Evolutionary conservation across 2,329 filamentous ascomycete species (phyloP).

Genomic region (Escovopsis sp.): DNA sequence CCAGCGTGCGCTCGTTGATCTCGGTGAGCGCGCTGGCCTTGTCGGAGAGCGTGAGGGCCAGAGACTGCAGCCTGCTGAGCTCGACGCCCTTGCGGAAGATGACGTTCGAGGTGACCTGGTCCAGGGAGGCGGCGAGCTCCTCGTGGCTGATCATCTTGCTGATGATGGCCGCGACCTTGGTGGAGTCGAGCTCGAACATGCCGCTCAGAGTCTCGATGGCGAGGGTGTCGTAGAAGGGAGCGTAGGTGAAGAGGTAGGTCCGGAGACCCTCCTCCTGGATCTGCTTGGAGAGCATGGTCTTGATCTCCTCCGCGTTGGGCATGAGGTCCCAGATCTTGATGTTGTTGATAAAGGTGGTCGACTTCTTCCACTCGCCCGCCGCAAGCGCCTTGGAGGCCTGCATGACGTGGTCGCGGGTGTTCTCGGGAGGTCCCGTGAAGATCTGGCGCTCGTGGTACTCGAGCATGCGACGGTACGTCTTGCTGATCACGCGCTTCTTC

Average conservation of each 20-base stretch:
- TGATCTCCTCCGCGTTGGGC: slow-evolving; percentile 83
- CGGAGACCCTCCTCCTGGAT: slow-evolving; percentile 97
- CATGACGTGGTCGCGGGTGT: slow-evolving; percentile 98
- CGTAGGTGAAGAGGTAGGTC: slow-evolving; percentile 98
- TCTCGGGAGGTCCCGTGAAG: slow-evolving; percentile 95
- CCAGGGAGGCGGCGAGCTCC: slow-evolving; percentile 86
- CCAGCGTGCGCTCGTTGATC: slow-evolving; percentile 90
- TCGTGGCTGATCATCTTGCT: slow-evolving; percentile 99
- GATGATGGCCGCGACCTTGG: slow-evolving; percentile 88
- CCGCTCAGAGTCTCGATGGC: slow-evolving; percentile 67
- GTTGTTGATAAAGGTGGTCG: slow-evolving; percentile 80
- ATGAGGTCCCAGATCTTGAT: slow-evolving; percentile 99
- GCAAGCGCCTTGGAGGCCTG: slow-evolving; percentile 95
- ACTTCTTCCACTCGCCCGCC: slow-evolving; percentile 97
- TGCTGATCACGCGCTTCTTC: slow-evolving; percentile 96
- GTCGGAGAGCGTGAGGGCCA: slow-evolving; percentile 86
- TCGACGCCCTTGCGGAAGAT: slow-evolving; percentile 99
- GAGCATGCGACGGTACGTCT: slow-evolving; percentile 97
- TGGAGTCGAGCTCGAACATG: slow-evolving; percentile 89
- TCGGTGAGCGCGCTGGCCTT: slow-evolving; percentile 95
- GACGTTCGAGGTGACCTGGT: slow-evolving; percentile 93
- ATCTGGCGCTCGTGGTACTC: slow-evolving; percentile 99
- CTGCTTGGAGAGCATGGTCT: slow-evolving; percentile 92
- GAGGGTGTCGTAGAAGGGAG: slow-evolving; percentile 96
- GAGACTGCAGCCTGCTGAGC: slow-evolving; percentile 85